These are phyloP conservation scores for Rhododendron kiyosumense DNA, from an alignment of 148 eudicot species.

Conservation along the genomic window DNA sequence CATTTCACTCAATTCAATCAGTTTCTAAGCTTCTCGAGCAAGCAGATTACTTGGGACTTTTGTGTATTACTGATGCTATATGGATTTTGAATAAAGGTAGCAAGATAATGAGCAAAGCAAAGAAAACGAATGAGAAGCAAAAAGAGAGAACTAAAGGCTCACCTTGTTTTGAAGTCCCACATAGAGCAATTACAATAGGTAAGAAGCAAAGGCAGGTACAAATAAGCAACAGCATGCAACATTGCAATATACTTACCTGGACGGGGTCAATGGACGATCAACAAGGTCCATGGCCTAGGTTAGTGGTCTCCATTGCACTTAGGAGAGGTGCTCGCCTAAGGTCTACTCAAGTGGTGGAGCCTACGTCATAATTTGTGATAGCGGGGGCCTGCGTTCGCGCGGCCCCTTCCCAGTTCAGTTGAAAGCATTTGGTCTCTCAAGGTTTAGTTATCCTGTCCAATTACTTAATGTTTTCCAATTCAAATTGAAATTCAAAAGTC, in stretches of 20 bases:
- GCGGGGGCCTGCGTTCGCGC: constrained; percentile 74
- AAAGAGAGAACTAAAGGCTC: neutral
- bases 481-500: too few species aligned
- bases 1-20: neutral
- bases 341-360: constrained; percentile 37
- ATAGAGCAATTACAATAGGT: neutral
- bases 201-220: neutral
- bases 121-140: neutral
- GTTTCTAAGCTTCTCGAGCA: neutral
- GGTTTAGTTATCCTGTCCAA: too few species aligned
- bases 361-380: constrained; percentile 32
- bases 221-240: neutral
- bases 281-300: constrained; percentile 54
- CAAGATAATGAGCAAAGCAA: neutral
- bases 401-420: constrained; percentile 30
- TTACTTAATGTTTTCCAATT: too few species aligned
- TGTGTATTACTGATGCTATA: too few species aligned
- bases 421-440: too few species aligned
- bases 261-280: constrained; percentile 77
- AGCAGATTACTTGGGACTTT: neutral
- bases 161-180: neutral
- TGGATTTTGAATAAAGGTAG: too few species aligned
- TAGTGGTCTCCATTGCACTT: constrained; percentile 63
- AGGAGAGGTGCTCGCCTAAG: constrained; percentile 47
- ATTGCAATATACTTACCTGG: constrained; percentile 55